Base-by-base conservation (phyloP, 208 protist species). In the Leishmania gerbilli region DNA sequence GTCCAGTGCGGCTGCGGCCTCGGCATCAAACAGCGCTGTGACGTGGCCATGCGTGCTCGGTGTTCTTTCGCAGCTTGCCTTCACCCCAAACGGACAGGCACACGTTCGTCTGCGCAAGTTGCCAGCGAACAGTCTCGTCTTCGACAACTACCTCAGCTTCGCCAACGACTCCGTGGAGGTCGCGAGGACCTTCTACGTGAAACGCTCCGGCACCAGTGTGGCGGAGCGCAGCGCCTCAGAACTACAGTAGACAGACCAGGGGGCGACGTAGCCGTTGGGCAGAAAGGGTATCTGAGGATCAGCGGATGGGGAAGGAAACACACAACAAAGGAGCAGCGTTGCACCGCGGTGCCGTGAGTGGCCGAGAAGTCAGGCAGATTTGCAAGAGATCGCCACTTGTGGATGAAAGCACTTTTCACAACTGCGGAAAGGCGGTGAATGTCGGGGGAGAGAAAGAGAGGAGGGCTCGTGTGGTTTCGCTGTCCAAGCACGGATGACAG, bases 71-170 rank as follows among this genome's bases (percentile, higher is more conserved):
- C 84, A 90, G 31, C 58, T 86, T n/a, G 81, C 77, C 2, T 87
- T 91, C 42, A 89, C 84, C 0, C 76, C 85, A 0, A 74, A 83
- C 64, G 89, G 87, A 19, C 85, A 86, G 21, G 81, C 87, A 13
- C 81, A 88, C 60, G 85, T 95, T 47, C 81, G 76, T 17, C 80
- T 95, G 72, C 82, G 82, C 53, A 51, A 49, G n/a, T 79, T 93
- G 17, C 80, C 81, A 40, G 68, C 31, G 31, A 80, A 76, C 34
- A 91, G 82, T 81, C 83, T 79, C n/a, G 87, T 88, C 42, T 93
- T 91, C 67, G 74, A 87, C n/a, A 93, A 92, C 76, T 90, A 90
- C 74, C 83, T 84, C 15, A 82, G 77, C 47, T 94, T 94, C 53
- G 56, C 51, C 31, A 82, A 87, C 74, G 76, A 90, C 64, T 79